Conservation (phyloP, 768 basidiomycete genomes). For the Kwoniella mangroviensis region DNA sequence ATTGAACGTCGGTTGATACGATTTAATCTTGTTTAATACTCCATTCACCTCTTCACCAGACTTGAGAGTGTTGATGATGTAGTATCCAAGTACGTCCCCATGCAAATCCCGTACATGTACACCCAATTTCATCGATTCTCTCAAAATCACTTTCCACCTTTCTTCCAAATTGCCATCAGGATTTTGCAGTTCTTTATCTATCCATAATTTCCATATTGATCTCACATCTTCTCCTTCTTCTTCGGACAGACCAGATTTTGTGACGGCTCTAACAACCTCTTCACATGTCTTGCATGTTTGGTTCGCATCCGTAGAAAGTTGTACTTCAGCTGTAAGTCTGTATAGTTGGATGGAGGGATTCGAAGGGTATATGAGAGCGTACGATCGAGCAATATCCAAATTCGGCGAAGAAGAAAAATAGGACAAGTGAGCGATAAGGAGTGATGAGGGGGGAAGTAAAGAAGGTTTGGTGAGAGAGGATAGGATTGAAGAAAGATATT, state of each 20-base stretch:
- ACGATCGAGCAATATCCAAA: slow-evolving; percentile 61
- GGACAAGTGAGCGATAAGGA: slow-evolving; percentile 43
- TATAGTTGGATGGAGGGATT: slow-evolving; percentile 65
- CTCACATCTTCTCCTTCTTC: slow-evolving; percentile 5
- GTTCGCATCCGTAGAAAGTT: neutral
- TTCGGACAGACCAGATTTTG: slow-evolving; percentile 4
- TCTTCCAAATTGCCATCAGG: neutral
- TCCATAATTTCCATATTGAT: slow-evolving; percentile 22
- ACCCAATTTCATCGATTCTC: slow-evolving; percentile 10
- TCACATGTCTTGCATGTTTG: slow-evolving; percentile 18
- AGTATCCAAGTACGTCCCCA: slow-evolving; percentile 9
- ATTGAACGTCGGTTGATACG: slow-evolving; percentile 20
- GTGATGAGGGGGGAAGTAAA: slow-evolving; percentile 36
- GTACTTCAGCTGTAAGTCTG: slow-evolving; percentile 62
- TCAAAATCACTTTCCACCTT: slow-evolving; percentile 12
- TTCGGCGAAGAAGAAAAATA: slow-evolving; percentile 40
- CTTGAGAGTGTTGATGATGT: neutral
- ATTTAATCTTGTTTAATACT: slow-evolving; percentile 8
- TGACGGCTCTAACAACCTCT: slow-evolving; percentile 19
- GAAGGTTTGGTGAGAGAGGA: slow-evolving; percentile 43
- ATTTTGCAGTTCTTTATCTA: neutral
- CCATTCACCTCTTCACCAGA: neutral
- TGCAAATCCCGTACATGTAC: slow-evolving; percentile 13
- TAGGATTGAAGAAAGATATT: slow-evolving; percentile 61
- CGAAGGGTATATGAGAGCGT: slow-evolving; percentile 59